Evolutionary conservation across 73 alveolate genomes (phyloP).

Genomic region (Blepharisma stoltei): DNA sequence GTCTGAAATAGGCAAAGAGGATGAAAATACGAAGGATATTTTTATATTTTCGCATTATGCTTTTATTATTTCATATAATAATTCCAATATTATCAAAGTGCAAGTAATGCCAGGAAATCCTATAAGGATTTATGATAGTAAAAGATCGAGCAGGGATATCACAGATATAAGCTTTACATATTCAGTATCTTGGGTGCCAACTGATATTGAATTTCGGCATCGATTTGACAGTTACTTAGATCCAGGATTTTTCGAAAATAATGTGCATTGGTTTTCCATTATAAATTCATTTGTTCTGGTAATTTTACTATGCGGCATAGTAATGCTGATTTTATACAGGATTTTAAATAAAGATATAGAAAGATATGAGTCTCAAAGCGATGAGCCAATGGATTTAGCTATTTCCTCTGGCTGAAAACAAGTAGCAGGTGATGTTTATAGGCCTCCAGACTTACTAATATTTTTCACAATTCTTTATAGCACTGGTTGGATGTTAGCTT

Average conservation of each 20-base stretch:
- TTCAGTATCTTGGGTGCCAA: constrained; percentile 49
- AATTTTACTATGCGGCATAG: constrained; percentile 38
- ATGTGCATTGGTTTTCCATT: constrained; percentile 53
- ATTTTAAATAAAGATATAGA: constrained; percentile 28
- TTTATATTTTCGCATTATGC: background rate
- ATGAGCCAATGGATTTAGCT: background rate
- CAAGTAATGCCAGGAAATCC: constrained; percentile 8
- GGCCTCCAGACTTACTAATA: background rate
- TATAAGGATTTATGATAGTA: background rate
- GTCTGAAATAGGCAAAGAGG: constrained; percentile 10
- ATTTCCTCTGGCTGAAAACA: constrained; percentile 6
- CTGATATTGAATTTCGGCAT: constrained; percentile 33
- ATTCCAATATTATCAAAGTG: background rate
- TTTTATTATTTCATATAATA: background rate
- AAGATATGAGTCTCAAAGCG: background rate
- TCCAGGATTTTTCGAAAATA: constrained; percentile 41
- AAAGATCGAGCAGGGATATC: background rate
- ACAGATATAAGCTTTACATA: constrained; percentile 36
- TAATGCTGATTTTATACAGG: constrained; percentile 36
- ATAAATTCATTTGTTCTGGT: constrained; percentile 44
- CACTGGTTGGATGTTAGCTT: background rate
- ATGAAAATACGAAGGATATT: background rate
- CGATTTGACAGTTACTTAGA: constrained; percentile 44
- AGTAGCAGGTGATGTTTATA: background rate
- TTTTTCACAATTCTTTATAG: background rate